Conservation (phyloP, 2,329 filamentous ascomycete genomes). For the Arachnomyces sp. region DNA sequence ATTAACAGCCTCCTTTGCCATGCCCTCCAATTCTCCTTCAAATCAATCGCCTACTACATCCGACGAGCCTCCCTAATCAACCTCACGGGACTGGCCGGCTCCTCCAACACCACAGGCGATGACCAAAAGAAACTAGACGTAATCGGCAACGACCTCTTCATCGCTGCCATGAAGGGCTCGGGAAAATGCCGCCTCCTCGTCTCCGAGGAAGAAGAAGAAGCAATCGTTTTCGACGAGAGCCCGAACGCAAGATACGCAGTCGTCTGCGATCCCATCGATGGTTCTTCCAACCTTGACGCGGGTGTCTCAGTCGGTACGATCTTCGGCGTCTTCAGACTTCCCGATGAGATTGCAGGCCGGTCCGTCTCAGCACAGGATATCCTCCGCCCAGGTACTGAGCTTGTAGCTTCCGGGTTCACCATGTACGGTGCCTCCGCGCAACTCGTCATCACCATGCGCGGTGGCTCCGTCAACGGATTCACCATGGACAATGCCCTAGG, state of each 20-base stretch:
- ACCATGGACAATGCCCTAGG: slow-evolving; percentile 93
- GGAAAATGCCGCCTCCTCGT: slow-evolving; percentile 85
- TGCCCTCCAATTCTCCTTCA: slow-evolving; percentile 98
- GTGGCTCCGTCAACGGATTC: slow-evolving; percentile 88
- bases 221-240: slow-evolving; percentile 74
- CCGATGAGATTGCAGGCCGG: slow-evolving; percentile 52
- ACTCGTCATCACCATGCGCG: slow-evolving; percentile 94
- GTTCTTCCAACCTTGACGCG: slow-evolving; percentile 92
- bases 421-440: slow-evolving; percentile 98
- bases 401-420: slow-evolving; percentile 94
- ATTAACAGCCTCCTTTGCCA: slow-evolving; percentile 81
- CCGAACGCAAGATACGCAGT: slow-evolving; percentile 79
- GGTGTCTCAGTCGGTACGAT: slow-evolving; percentile 97
- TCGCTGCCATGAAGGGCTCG: slow-evolving; percentile 86
- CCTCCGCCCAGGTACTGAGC: slow-evolving; percentile 78
- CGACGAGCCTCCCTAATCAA: slow-evolving; percentile 91
- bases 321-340: slow-evolving; percentile 86
- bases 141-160: slow-evolving; percentile 96
- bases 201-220: slow-evolving; percentile 95
- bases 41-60: slow-evolving; percentile 99
- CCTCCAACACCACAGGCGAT: slow-evolving; percentile 90
- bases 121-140: slow-evolving; percentile 99
- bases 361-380: slow-evolving; percentile 63
- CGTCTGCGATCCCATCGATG: slow-evolving; percentile 95
- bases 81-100: slow-evolving; percentile 87